phyloP scores from a whole-genome alignment of 176 grass and related monocot genomes.

The Triticum timopheevii region DNA sequence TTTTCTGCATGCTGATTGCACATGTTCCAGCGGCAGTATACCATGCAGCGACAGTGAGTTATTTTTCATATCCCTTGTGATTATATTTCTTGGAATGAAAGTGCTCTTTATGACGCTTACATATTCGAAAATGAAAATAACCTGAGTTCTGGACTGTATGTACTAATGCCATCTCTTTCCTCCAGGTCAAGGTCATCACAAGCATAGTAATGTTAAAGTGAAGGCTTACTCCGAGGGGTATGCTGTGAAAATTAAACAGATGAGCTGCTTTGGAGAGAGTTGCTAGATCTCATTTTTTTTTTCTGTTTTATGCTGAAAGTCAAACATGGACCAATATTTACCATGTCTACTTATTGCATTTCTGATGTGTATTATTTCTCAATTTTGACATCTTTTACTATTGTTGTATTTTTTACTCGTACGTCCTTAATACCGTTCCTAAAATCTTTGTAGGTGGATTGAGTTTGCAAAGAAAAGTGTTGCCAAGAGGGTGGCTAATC shows the following conservation, averaged over 20 bases:
- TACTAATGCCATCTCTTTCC: conserved; percentile 28
- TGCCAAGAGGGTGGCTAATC: conserved; percentile 82
- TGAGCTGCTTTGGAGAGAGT: neutral
- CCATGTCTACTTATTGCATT: neutral
- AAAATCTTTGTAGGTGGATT: conserved; percentile 72
- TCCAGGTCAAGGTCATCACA: conserved; percentile 58
- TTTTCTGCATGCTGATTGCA: neutral
- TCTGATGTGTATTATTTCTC: neutral
- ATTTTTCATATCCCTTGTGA: neutral
- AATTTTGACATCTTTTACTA: neutral
- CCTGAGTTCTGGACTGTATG: neutral
- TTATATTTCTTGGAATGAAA: neutral
- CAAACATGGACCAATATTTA: neutral
- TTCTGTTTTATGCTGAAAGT: neutral
- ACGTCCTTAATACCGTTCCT: conserved; percentile 19
- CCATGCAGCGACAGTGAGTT: neutral
- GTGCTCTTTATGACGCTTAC: neutral
- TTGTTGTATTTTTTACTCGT: neutral
- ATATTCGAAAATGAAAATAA: neutral
- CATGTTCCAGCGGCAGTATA: neutral
- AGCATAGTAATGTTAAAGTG: conserved; percentile 58
- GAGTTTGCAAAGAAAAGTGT: conserved; percentile 84
- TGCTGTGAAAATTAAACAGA: neutral
- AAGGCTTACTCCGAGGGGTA: conserved; percentile 93
- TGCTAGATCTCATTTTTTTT: neutral